A percentile compares a stretch with the other conserved stretches of the same genome.
Conservation (phyloP, 371 early-diverging fungal genomes). For the Rhizomucor pusillus region DNA sequence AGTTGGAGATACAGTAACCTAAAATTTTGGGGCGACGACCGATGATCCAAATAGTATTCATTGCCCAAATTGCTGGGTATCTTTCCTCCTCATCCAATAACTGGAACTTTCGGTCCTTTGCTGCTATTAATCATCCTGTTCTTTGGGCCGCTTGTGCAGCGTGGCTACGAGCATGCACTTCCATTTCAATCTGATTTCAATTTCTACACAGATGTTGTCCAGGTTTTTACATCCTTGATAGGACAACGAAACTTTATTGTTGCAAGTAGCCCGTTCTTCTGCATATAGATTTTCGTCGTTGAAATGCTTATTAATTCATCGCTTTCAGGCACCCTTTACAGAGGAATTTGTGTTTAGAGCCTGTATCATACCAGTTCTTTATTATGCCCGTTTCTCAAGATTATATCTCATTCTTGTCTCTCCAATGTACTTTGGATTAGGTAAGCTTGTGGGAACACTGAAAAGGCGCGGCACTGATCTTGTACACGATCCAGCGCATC, state of each 20-base stretch:
- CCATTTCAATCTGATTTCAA: constrained; percentile 35
- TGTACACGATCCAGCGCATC: constrained; percentile 36
- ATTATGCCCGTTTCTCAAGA: constrained; percentile 35
- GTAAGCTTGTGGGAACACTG: constrained; percentile 23
- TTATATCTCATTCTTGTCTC: constrained; percentile 43
- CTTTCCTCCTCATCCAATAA: background rate
- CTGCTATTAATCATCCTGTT: constrained; percentile 40
- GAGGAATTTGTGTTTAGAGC: constrained; percentile 72
- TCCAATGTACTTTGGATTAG: constrained; percentile 68
- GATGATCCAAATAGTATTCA: background rate
- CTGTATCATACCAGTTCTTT: constrained; percentile 54
- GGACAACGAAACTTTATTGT: constrained; percentile 46
- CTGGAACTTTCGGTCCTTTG: constrained; percentile 13
- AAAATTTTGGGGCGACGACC: too few relatives aligned
- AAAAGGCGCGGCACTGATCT: background rate
- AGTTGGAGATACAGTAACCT: background rate
- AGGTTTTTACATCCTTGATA: constrained; percentile 16
- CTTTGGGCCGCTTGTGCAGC: constrained; percentile 47
- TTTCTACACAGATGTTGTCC: constrained; percentile 18
- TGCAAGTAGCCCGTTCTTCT: constrained; percentile 20
- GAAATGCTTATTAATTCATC: background rate
- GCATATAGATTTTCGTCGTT: too few relatives aligned
- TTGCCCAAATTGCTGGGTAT: background rate
- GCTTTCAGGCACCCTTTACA: constrained; percentile 57
- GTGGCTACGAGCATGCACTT: constrained; percentile 33